Evolutionary conservation across 495 filamentous ascomycete genomes (phyloP).

Genomic region (Neurospora discreta): DNA sequence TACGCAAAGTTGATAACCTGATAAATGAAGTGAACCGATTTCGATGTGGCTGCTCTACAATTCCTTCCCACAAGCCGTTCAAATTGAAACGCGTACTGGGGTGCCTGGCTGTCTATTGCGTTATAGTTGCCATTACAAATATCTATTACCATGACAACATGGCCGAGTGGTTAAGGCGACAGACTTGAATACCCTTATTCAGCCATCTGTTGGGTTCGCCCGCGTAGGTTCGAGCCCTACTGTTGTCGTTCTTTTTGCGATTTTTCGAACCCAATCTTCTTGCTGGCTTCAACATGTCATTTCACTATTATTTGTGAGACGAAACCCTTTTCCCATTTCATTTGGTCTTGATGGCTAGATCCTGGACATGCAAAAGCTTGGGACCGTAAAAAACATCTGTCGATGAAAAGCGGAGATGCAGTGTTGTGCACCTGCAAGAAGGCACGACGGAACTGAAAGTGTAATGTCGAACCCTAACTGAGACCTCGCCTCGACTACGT

Average conservation of each 20-base stretch:
- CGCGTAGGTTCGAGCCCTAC: conserved; percentile 21
- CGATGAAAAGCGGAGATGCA: background rate
- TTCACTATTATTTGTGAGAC: background rate
- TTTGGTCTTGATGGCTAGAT: background rate
- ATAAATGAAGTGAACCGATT: too few relatives aligned
- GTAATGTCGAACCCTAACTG: background rate
- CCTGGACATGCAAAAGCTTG: background rate
- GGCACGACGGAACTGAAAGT: background rate
- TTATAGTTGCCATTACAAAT: background rate
- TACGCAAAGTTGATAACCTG: too few relatives aligned
- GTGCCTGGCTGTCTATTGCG: background rate
- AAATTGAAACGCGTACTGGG: too few relatives aligned
- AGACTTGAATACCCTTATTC: conserved; percentile 19
- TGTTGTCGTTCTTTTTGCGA: conserved; percentile 2
- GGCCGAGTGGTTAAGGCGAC: conserved; percentile 23
- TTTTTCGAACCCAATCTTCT: background rate
- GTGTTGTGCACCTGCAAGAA: background rate
- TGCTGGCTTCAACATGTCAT: background rate
- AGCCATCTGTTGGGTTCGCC: conserved; percentile 21
- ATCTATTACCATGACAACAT: conserved; percentile 7
- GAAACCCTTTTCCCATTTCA: background rate
- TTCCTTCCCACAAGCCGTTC: too few relatives aligned
- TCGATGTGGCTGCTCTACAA: too few relatives aligned
- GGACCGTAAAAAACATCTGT: too few relatives aligned
- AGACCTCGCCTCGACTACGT: background rate